Evolutionary conservation across 768 basidiomycete genomes (phyloP), one percentile per base, ranked within the genome.

Genomic region (Arthromyces matolae): DNA sequence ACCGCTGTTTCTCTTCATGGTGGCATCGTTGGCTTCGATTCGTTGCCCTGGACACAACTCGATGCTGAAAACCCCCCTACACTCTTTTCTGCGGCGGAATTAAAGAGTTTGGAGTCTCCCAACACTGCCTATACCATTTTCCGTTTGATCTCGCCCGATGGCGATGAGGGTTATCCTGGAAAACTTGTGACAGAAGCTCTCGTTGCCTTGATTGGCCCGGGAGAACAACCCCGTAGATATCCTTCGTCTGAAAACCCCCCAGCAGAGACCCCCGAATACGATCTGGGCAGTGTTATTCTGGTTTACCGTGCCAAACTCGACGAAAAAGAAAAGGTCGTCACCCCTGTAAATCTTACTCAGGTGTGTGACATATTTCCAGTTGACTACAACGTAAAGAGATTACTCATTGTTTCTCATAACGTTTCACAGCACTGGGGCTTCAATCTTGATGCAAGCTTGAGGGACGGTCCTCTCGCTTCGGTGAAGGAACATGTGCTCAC

Each of bases 271-370:
- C 63, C 65, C 19, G 76, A 78, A 49, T 70, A 70, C 46, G 66
- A 74, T 48, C 64, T 88, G n/a, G 87, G 87, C 10, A 83, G 81
- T 55, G 69, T 87, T 32, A 68, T 81, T 5, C 64, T 89, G 9
- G 72, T 84, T 10, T 90, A 90, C 59, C 75, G 87, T 20, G 84
- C 85, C 5, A 83, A 78, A 60, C 64, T 89, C n/a, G 76, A 79
- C 34, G 69, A 66, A 24, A 64, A 63, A 23, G 64, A 59, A 56
- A 72, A 71, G 50, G 57, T 55, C 20, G 82, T 89, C 4, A 88
- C 86, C 4, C 86, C 86, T 0, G 70, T 89, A 41, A 90, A 90
- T 59, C 63, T 89, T 12, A 87, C 86, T 6, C 86, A 88, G 76
- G 85, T 85, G 55, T 29, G 73, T 23, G n/a, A n/a, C 22, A 22